Conservation (phyloP, 2,329 filamentous ascomycete genomes). For the Stachybotrys chlorohalonatus region DNA sequence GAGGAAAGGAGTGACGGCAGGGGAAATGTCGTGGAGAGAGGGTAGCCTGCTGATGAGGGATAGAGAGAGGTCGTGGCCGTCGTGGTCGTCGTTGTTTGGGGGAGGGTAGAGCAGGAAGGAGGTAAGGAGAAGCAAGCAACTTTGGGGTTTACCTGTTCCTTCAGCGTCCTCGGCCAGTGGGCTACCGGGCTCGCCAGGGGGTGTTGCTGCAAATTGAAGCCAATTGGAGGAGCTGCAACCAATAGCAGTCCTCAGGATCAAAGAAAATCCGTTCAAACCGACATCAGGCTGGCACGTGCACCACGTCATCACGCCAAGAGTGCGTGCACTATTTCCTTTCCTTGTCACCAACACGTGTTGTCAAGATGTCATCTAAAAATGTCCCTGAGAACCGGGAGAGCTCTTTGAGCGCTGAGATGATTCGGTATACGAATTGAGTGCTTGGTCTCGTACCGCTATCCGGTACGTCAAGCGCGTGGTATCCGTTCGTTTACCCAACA, state of each 20-base stretch:
- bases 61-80: constrained; percentile 7
- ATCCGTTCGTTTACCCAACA: no score
- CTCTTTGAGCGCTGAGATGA: no score
- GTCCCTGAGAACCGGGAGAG: no score
- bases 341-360: no score
- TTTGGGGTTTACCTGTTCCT: constrained; percentile 23
- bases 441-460: no score
- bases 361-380: no score
- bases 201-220: background rate
- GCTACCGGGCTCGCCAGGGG: constrained; percentile 1
- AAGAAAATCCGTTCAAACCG: constrained; percentile 11
- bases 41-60: background rate
- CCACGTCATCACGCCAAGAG: background rate
- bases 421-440: no score
- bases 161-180: constrained; percentile 5
- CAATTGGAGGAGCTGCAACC: constrained; percentile 5
- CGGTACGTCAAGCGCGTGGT: no score
- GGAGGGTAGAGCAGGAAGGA: constrained; percentile 3
- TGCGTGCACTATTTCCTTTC: no score
- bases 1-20: constrained; percentile 11
- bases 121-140: constrained; percentile 7
- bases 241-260: constrained; percentile 8
- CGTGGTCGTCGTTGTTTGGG: constrained; percentile 7
- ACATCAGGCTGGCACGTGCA: background rate
- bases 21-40: background rate